phyloP scores from a whole-genome alignment of 2,329 filamentous ascomycete species.

The Elsinoe ampelina region DNA sequence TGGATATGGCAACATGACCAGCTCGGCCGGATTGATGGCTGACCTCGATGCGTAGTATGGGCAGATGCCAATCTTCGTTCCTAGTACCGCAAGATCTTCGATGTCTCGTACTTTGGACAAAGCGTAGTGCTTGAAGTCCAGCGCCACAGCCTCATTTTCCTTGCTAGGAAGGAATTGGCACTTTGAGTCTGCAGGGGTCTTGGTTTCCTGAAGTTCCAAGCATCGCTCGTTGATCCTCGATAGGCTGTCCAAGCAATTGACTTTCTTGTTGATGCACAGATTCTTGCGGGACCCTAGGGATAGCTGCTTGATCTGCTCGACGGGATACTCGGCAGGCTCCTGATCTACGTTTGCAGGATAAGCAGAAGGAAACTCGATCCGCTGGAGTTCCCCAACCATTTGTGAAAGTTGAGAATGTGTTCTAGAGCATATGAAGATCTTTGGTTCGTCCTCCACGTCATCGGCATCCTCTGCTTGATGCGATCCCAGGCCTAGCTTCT shows the following conservation, averaged over 20 bases:
- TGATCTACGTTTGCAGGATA: conserved; percentile 30
- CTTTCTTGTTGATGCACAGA: conserved; percentile 78
- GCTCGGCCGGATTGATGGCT: conserved; percentile 70
- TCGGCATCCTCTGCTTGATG: conserved; percentile 32
- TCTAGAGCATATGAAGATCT: conserved; percentile 86
- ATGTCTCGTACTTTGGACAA: conserved; percentile 85
- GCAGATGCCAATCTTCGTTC: conserved; percentile 71
- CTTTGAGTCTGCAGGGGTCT: conserved; percentile 51
- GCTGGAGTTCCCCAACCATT: conserved; percentile 72
- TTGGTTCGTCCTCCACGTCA: conserved; percentile 57
- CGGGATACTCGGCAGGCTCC: conserved; percentile 6
- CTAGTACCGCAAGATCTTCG: conserved; percentile 74
- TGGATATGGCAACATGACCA: conserved; percentile 87
- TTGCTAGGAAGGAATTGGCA: conserved; percentile 73
- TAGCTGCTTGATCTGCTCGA: conserved; percentile 65
- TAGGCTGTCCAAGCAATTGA: conserved; percentile 57
- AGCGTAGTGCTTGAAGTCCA: conserved; percentile 76
- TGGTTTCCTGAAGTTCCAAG: conserved; percentile 74
- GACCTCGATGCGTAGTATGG: conserved; percentile 93
- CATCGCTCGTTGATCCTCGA: conserved; percentile 91
- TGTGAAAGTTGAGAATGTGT: conserved; percentile 89
- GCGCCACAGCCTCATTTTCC: conserved; percentile 60
- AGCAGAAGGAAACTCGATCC: conserved; percentile 67
- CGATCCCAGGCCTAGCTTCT: conserved; percentile 42
- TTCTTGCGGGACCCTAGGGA: conserved; percentile 80